Evolutionary conservation across 441 rosid genomes (phyloP).

Genomic region (Daphne laureola): DNA sequence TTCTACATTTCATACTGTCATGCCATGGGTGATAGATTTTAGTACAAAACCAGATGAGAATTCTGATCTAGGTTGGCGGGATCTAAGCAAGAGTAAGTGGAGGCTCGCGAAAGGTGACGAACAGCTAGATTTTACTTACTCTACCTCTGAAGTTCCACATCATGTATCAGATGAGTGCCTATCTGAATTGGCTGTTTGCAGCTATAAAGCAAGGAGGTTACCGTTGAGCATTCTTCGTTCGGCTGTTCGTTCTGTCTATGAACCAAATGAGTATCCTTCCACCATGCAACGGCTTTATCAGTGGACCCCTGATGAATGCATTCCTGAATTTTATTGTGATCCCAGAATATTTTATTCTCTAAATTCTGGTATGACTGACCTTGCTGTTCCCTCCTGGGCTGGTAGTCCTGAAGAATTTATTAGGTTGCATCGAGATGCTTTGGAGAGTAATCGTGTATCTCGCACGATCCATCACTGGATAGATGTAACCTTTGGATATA

Average conservation of each 20-base stretch:
- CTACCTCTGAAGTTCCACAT: slow-evolving; percentile 88
- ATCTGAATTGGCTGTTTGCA: slow-evolving; percentile 98
- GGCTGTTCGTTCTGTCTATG: slow-evolving; percentile 95
- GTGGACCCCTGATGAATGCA: slow-evolving; percentile 99
- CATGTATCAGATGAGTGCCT: slow-evolving; percentile 98
- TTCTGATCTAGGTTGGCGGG: slow-evolving; percentile 83
- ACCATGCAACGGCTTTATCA: slow-evolving; percentile 92
- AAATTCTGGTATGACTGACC: slow-evolving; percentile 85
- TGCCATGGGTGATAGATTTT: slow-evolving; percentile 99
- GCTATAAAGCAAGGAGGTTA: slow-evolving; percentile 96
- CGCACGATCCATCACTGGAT: slow-evolving; percentile 80
- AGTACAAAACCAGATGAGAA: slow-evolving; percentile 65
- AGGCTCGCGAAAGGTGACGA: slow-evolving; percentile 96
- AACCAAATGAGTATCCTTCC: slow-evolving; percentile 97
- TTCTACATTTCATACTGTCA: slow-evolving; percentile 80
- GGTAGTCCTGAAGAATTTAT: slow-evolving; percentile 79
- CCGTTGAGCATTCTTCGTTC: slow-evolving; percentile 79
- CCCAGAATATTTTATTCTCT: slow-evolving; percentile 65
- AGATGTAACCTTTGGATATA: slow-evolving; percentile 88
- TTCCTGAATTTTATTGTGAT: slow-evolving; percentile 91
- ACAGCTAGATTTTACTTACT: slow-evolving; percentile 91
- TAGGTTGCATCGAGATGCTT: slow-evolving; percentile 75
- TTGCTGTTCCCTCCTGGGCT: slow-evolving; percentile 90
- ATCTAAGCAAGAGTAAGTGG: slow-evolving; percentile 96
- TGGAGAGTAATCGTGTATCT: slow-evolving; percentile 79